A percentile compares a stretch with the other conserved stretches of the same genome.
Evolutionary conservation across 345 rosid genomes (phyloP).

Genomic region (Bruguiera parviflora): DNA sequence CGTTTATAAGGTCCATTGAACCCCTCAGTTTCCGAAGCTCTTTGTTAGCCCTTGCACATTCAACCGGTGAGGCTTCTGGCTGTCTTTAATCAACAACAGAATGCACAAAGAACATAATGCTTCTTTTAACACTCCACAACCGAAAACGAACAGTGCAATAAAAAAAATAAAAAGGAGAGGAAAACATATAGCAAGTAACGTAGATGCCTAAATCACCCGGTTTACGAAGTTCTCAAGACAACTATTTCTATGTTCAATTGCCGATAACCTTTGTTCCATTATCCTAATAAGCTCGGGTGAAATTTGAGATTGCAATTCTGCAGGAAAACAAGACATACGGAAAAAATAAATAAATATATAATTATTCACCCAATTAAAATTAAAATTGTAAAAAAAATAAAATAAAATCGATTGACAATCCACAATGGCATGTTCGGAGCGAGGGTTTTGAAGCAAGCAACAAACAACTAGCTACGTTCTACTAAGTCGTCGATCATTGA

Average conservation of each 20-base stretch:
- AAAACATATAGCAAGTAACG: neutral
- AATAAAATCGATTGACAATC: no score
- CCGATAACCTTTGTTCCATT: conserved; percentile 69
- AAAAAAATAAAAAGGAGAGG: neutral
- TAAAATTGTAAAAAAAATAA: neutral
- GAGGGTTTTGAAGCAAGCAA: conserved; percentile 1
- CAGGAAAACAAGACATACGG: neutral
- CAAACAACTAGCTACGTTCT: neutral
- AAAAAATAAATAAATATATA: neutral
- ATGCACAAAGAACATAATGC: conserved; percentile 5
- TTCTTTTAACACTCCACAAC: neutral
- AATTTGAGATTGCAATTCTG: conserved; percentile 53
- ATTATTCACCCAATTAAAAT: neutral
- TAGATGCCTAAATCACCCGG: conserved; percentile 36
- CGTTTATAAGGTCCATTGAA: conserved; percentile 66
- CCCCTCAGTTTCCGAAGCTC: conserved; percentile 78
- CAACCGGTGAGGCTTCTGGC: conserved; percentile 82
- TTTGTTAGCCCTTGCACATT: conserved; percentile 75
- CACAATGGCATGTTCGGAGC: neutral
- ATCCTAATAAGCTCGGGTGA: conserved; percentile 71
- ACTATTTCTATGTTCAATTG: conserved; percentile 60
- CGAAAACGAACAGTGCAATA: neutral
- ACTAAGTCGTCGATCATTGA: neutral
- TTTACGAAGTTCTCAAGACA: conserved; percentile 59
- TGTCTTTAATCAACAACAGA: conserved; percentile 60